Evolutionary conservation across 352 stramenopile genomes (phyloP), one percentile per base, ranked within the genome.

Genomic region (Phytopythium ostracodes): DNA sequence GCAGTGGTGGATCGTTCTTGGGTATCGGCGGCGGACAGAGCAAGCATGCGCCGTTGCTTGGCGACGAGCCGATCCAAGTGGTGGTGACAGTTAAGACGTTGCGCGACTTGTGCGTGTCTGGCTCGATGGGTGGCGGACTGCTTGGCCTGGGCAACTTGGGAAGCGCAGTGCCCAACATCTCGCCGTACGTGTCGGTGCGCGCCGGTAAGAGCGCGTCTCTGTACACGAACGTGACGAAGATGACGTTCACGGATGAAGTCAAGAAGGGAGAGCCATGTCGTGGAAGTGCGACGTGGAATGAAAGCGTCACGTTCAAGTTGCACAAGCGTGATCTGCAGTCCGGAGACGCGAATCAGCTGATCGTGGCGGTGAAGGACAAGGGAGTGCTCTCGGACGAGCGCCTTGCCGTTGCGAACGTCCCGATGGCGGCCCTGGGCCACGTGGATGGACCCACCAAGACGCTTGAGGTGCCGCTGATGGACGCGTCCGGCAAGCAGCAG

Each of bases 231-330:
- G 84, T 74, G 29, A 68, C 74, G 8, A 91, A 91, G 65, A 89
- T 90, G 63, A 71, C 60, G 22, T 90, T 89, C 55, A 59, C 56
- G 31, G 77, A 70, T 55, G 68, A 64, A 12, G 60, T 60, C 22
- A 81, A 75, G 70, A 89, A 78, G 66, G 75, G 77, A 55, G 65
- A 72, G 42, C 33, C 31, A 0, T n/a, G 20, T 10, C 47, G 79
- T 8, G 77, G 71, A 15, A 70, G 64, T 25, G 79, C 79, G 15
- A 71, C 79, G 50, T 96, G 85, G 84, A 81, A 86, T 56, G 84
- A 96, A 60, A 89, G 83, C 57, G 91, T 96, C 31, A 94, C 87
- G 40, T 92, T 94, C 57, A 73, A 81, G 29, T 61, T 87, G 56
- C 71, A 69, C 20, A 56, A 76, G 29, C 84, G 84, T 52, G 81